Evolutionary conservation across 2,329 filamentous ascomycete genomes (phyloP), one percentile per base, ranked within the genome.

Genomic region (Penicillium sumatraense): DNA sequence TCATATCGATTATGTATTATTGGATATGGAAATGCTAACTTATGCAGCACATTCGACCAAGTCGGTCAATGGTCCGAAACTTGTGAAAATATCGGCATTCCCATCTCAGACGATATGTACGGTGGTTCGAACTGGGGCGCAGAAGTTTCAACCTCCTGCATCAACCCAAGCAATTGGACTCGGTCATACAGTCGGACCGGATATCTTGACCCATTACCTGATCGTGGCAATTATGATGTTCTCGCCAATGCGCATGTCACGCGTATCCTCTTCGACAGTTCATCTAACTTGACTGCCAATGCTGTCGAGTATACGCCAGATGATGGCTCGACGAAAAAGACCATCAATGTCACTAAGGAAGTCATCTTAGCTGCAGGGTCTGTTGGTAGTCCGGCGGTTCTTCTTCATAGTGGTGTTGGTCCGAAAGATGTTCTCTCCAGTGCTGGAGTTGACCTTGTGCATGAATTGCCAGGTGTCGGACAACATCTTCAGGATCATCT

Each of bases 321-420:
- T 26, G 58, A 61, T 8, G 71, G 69, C 10, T 58, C 54, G 5
- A 70, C 63, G 1, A 71, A 59, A 8, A 45, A 58, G 38, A 64
- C 53, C 0, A 59, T 68, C 38, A 65, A 64, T 23, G 63, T 69
- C 2, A 66, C 56, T 9, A 69, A 69, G 36, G 67, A 69, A 55
- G 70, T 67, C 7, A 61, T 66, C 23, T 46, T 70, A 1, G 26
- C 64, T 0, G 83, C 84, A 3, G 86, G 86, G 0, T 80, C 78
- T 29, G 72, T 83, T 29, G 80, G 81, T 62, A 86, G 82, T 27
- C 86, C 81, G 2, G 82, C 81, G 66, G 74, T 85, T 9, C 78
- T 83, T 21, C 83, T 88, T 54, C 73, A 87, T 5, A 87, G 84
- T 0, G 86, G 86, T 2, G 77, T 89, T 33, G 86, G 86, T 2